A percentile compares a stretch with the other conserved stretches of the same genome.
These are phyloP conservation scores for Lactarius sp. DNA, from an alignment of 768 basidiomycete species.

Conservation along the genomic window DNA sequence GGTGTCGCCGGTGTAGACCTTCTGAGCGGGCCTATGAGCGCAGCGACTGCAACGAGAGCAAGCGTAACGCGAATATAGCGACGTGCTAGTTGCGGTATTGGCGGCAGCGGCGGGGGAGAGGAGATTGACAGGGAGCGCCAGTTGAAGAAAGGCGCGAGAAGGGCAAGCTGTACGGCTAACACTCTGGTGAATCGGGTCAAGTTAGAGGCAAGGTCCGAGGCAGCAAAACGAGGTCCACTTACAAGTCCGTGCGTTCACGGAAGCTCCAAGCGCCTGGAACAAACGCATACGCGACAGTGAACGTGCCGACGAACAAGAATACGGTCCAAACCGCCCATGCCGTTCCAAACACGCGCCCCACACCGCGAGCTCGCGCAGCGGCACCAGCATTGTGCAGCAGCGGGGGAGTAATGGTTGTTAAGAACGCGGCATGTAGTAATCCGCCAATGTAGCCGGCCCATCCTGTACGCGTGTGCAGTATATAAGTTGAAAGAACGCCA, in stretches of 20 bases:
- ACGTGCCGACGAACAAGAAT: constrained; percentile 63
- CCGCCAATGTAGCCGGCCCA: constrained; percentile 71
- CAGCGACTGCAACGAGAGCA: constrained; percentile 23
- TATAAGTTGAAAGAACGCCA: constrained; percentile 48
- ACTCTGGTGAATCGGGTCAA: constrained; percentile 38
- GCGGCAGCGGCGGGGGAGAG: neutral
- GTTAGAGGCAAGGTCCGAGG: neutral
- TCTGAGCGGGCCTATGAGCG: constrained; percentile 24
- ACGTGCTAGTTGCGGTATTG: constrained; percentile 8
- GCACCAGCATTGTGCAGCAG: constrained; percentile 47
- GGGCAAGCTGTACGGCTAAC: constrained; percentile 46
- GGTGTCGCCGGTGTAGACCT: constrained; percentile 12
- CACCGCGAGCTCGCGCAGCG: constrained; percentile 31
- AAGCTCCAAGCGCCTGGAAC: constrained; percentile 75
- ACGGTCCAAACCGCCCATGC: constrained; percentile 59
- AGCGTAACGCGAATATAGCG: constrained; percentile 21
- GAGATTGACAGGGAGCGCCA: constrained; percentile 31
- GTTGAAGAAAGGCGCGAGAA: constrained; percentile 45
- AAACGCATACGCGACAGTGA: constrained; percentile 89
- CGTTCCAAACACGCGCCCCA: constrained; percentile 47
- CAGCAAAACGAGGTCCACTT: constrained; percentile 30
- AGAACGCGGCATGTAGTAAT: constrained; percentile 55
- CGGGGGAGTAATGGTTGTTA: constrained; percentile 57
- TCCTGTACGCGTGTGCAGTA: constrained; percentile 55
- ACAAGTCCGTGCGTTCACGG: constrained; percentile 74